A percentile compares a stretch with the other conserved stretches of the same genome.
These are phyloP conservation scores for Oryza glaberrima DNA, from an alignment of 176 grass and related monocot species.

Conservation along the genomic window DNA sequence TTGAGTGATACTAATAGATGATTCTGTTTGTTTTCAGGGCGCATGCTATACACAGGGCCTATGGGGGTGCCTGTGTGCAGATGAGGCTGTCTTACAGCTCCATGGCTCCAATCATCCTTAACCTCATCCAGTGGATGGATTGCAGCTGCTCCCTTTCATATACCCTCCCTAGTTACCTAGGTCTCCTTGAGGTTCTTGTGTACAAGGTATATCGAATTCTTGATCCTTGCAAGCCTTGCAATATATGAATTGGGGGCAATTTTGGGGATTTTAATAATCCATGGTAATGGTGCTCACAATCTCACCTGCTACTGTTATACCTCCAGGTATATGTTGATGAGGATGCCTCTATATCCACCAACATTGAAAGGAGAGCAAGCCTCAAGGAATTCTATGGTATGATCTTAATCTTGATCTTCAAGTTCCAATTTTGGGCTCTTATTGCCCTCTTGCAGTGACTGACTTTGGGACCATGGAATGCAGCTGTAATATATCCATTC, in stretches of 20 bases:
- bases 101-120: constrained; percentile 94
- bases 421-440: not conserved
- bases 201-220: constrained; percentile 63
- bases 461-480: constrained; percentile 43
- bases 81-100: constrained; percentile 97
- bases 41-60: constrained; percentile 86
- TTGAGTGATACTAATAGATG: constrained; percentile 23
- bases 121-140: constrained; percentile 98
- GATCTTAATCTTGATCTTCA: not conserved
- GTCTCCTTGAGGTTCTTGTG: constrained; percentile 96
- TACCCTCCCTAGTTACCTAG: constrained; percentile 81
- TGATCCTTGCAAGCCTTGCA: not conserved
- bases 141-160: constrained; percentile 83
- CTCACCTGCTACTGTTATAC: constrained; percentile 6
- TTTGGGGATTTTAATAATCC: not conserved
- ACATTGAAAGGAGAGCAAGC: constrained; percentile 81
- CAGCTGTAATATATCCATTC: constrained; percentile 95
- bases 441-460: not conserved
- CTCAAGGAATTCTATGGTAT: constrained; percentile 93
- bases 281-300: constrained; percentile 4
- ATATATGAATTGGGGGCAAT: not conserved
- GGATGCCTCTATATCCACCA: constrained; percentile 73
- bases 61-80: constrained; percentile 92
- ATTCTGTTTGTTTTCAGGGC: constrained; percentile 59
- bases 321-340: constrained; percentile 90